Percentiles rank a stretch among this genome's conserved stretches.
Conservation (phyloP, 2,329 filamentous ascomycete genomes). For the Paramyrothecium sp. region DNA sequence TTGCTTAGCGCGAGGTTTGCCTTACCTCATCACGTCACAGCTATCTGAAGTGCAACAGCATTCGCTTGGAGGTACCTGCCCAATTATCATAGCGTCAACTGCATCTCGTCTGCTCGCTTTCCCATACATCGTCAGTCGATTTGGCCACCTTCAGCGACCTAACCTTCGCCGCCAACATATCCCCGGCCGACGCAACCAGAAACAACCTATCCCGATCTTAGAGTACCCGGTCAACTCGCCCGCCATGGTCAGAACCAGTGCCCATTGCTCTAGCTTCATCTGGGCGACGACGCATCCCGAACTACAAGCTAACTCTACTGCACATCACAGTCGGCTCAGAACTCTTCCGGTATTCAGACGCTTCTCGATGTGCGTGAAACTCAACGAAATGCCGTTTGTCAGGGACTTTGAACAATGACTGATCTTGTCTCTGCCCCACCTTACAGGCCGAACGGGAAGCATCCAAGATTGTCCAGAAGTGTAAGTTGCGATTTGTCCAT, state of each 20-base stretch:
- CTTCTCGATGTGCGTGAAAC: conserved; percentile 81
- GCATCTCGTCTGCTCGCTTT: no score
- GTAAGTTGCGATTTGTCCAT: conserved; percentile 45
- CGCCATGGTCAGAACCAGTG: no score
- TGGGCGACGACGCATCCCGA: conserved; percentile 14
- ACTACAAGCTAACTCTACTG: conserved; percentile 19
- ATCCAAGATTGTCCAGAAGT: conserved; percentile 98
- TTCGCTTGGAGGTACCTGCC: no score
- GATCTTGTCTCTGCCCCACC: not conserved
- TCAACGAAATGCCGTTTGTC: not conserved
- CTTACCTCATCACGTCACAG: not conserved
- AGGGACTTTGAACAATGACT: no score
- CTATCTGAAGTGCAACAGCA: not conserved
- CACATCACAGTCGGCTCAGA: conserved; percentile 80
- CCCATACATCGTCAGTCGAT: no score
- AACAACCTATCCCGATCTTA: no score
- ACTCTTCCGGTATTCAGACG: conserved; percentile 97
- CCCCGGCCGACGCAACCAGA: no score
- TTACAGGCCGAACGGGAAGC: conserved; percentile 91
- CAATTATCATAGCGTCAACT: no score
- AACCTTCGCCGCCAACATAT: no score
- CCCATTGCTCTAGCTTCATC: no score
- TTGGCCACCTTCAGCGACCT: no score
- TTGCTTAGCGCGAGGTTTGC: not conserved
- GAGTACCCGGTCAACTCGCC: no score